These are phyloP conservation scores for Phoma sp. DNA, from an alignment of 2,329 filamentous ascomycete species.

Conservation along the genomic window DNA sequence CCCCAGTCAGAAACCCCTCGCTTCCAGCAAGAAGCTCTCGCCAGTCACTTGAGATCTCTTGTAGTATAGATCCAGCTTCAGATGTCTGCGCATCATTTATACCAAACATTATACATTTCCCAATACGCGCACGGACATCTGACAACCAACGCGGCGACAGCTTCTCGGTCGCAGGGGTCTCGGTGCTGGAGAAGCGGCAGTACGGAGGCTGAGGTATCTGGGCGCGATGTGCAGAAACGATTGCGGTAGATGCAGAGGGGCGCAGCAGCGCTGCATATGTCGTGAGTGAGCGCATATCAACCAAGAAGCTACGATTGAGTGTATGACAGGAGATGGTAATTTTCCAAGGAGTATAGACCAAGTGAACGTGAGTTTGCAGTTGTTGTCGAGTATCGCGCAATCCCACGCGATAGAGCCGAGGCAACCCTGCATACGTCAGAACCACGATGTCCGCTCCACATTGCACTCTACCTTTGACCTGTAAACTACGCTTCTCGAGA, in stretches of 20 bases:
- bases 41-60: constrained; percentile 70
- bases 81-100: constrained; percentile 63
- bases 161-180: constrained; percentile 34
- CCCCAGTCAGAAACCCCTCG: constrained; percentile 74
- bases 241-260: constrained; percentile 4
- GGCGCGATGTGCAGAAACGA: constrained; percentile 6
- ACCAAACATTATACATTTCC: constrained; percentile 78
- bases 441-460: constrained; percentile 4
- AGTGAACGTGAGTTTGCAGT: not conserved
- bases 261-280: constrained; percentile 21
- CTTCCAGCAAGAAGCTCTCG: constrained; percentile 72
- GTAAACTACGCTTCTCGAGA: not conserved
- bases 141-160: constrained; percentile 70
- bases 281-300: constrained; percentile 25
- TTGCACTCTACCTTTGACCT: not conserved
- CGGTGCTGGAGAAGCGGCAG: constrained; percentile 12
- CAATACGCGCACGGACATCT: constrained; percentile 69
- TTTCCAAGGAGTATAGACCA: not conserved
- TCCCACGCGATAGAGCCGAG: constrained; percentile 21
- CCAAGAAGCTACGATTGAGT: not conserved
- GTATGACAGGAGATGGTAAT: not conserved
- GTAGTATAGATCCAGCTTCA: constrained; percentile 65
- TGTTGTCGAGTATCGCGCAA: constrained; percentile 12
- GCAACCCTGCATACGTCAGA: constrained; percentile 24
- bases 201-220: constrained; percentile 1